These are phyloP conservation scores for Hypoxylon rickii DNA, from an alignment of 495 filamentous ascomycete species.

Conservation along the genomic window DNA sequence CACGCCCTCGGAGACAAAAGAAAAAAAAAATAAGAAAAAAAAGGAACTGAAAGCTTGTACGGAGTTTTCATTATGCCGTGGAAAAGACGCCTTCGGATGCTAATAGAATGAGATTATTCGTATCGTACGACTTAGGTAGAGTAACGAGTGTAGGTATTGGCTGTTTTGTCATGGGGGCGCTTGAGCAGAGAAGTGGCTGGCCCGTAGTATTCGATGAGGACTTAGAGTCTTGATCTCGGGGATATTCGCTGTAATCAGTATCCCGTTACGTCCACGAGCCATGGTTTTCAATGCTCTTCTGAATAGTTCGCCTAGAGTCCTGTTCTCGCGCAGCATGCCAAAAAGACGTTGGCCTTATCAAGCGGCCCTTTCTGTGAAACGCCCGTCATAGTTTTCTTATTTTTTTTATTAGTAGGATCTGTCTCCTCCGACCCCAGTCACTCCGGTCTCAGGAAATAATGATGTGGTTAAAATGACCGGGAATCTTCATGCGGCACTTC, in stretches of 20 bases:
- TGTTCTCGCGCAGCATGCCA: too few species aligned
- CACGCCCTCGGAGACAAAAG: neutral
- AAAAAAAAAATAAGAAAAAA: constrained; percentile 9
- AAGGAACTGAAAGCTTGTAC: neutral
- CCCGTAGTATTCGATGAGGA: too few species aligned
- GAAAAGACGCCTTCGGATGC: neutral
- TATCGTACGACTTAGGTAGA: neutral
- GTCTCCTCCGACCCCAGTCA: neutral
- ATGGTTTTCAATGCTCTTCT: neutral
- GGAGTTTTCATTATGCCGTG: neutral
- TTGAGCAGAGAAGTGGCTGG: too few species aligned
- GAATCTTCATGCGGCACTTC: constrained; percentile 77
- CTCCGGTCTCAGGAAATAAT: constrained; percentile 55
- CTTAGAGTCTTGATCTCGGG: too few species aligned
- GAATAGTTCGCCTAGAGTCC: too few species aligned
- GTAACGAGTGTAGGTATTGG: neutral
- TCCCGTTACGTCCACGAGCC: too few species aligned
- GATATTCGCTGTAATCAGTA: too few species aligned
- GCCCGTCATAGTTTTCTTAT: too few species aligned
- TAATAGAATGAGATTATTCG: neutral
- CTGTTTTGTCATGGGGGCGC: neutral
- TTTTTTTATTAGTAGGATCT: too few species aligned
- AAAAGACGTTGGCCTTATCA: too few species aligned
- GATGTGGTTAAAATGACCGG: constrained; percentile 88
- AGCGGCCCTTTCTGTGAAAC: too few species aligned